A percentile compares a stretch with the other conserved stretches of the same genome.
These are phyloP conservation scores for Raphidocelis subcapitata DNA, from an alignment of 139 green algal species.

Conservation along the genomic window DNA sequence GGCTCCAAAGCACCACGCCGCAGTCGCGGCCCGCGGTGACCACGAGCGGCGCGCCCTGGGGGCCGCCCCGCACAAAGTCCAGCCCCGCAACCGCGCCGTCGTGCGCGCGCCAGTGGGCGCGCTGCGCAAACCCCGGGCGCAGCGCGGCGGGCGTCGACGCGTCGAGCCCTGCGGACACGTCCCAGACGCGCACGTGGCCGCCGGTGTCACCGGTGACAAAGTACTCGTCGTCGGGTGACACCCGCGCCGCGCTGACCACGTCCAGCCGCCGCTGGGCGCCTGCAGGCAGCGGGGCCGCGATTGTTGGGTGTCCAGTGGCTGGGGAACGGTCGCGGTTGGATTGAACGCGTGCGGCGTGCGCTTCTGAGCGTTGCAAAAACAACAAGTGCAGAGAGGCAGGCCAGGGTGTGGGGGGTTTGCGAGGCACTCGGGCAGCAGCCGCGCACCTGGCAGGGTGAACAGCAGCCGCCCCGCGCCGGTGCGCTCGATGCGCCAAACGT, in stretches of 20 bases:
- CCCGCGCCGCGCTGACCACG: constrained; percentile 32
- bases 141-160: constrained; percentile 30
- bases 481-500: constrained; percentile 59
- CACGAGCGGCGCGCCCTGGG: constrained; percentile 40
- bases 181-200: constrained; percentile 68
- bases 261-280: constrained; percentile 43
- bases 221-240: constrained; percentile 23
- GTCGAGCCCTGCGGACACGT: constrained; percentile 51
- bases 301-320: background rate
- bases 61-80: constrained; percentile 33
- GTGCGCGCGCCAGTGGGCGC: constrained; percentile 54
- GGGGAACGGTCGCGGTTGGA: background rate
- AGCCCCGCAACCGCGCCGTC: constrained; percentile 43
- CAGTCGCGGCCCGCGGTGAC: constrained; percentile 55
- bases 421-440: background rate
- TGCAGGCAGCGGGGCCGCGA: background rate
- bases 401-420: background rate
- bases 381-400: background rate
- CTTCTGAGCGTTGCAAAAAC: background rate
- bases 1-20: constrained; percentile 65
- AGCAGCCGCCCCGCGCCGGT: constrained; percentile 41
- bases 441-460: constrained; percentile 41
- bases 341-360: background rate
- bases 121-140: constrained; percentile 49
- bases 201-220: constrained; percentile 63